These are phyloP conservation scores for Astrothelium macrocarpum DNA, from an alignment of 495 filamentous ascomycete genomes.

Conservation along the genomic window DNA sequence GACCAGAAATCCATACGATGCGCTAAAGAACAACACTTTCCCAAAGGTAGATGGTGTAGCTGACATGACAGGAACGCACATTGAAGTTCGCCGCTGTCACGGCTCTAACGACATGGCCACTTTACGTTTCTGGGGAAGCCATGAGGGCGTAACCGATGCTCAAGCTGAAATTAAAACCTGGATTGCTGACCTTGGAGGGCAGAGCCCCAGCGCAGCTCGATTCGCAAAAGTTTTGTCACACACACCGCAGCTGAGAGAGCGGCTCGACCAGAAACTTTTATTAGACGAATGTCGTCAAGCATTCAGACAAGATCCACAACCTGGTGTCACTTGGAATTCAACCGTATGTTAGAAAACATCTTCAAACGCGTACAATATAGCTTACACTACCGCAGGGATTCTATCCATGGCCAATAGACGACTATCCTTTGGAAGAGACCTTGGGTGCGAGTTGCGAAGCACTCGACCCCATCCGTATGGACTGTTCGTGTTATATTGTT, in stretches of 20 bases:
- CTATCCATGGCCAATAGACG: conserved; percentile 20
- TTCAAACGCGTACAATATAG: no score
- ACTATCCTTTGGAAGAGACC: conserved; percentile 16
- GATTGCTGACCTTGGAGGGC: not conserved
- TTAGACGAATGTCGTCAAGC: conserved; percentile 12
- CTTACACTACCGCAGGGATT: conserved; percentile 5
- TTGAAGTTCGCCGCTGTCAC: not conserved
- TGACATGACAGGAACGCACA: conserved; percentile 8
- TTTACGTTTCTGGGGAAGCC: not conserved
- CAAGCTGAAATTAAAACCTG: not conserved
- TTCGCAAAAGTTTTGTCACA: conserved; percentile 17
- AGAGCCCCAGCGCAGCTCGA: not conserved
- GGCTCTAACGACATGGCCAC: not conserved
- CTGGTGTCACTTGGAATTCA: conserved; percentile 6
- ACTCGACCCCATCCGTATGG: conserved; percentile 24
- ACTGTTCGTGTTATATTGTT: conserved; percentile 17
- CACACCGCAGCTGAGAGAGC: conserved; percentile 11
- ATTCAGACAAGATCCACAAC: conserved; percentile 15
- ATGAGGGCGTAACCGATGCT: not conserved
- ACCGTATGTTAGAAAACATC: conserved; percentile 9
- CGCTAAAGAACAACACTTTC: conserved; percentile 11
- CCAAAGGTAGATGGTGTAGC: not conserved
- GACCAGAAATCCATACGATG: conserved; percentile 5
- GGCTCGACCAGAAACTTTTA: conserved; percentile 11
- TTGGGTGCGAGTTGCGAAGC: conserved; percentile 20